Base-by-base conservation (phyloP, 495 filamentous ascomycete genomes). In the Apodospora peruviana region DNA sequence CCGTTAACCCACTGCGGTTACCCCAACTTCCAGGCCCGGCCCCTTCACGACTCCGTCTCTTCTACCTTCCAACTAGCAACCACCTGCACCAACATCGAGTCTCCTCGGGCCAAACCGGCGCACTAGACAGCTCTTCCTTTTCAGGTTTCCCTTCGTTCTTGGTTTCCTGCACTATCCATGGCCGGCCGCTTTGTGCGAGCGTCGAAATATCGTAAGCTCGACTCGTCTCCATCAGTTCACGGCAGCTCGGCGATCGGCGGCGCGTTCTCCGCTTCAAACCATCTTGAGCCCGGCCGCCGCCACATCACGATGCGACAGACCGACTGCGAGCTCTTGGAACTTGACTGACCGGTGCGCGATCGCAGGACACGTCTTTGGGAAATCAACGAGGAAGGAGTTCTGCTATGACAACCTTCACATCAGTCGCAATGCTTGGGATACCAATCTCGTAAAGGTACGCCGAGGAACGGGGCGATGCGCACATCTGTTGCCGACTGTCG, bases 381-480 rank as follows among this genome's bases (percentile, higher is more conserved):
- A 89, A 70, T 70, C 87, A 40, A 91, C 91, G 45, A 83, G 84
- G 71, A 96, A 95, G 81, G 91, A 91, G 70, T 75, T 73, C 38
- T 96, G 90, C 76, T 97, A 96, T 68, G 94, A 98, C 74, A 97
- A 97, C 66, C 77, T 97, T 58, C 80, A 77, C 56, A 86, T 98
- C 67, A 96, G 91, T 51, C 84, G 82, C 68, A 98, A 98, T 82
- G 91, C 94, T 45, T 98, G 93, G 91, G 93, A 98, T 70, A 96
- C 88, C 66, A 98, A 98, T 71, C 77, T 98, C 45, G 77, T 97
- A 69, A 97, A 97, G 80, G 91, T 93, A 40, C 44, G 21, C 4
- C 16, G 14, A 10, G n/a, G 9, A 21, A 8, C 18, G 16, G 10
- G 2, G 18, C n/a, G 12, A 35, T 10, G 32, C 11, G 35, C 23